Evolutionary conservation across 129 eudicot species (phyloP).

Genomic region (Heracleum sosnowskyi): DNA sequence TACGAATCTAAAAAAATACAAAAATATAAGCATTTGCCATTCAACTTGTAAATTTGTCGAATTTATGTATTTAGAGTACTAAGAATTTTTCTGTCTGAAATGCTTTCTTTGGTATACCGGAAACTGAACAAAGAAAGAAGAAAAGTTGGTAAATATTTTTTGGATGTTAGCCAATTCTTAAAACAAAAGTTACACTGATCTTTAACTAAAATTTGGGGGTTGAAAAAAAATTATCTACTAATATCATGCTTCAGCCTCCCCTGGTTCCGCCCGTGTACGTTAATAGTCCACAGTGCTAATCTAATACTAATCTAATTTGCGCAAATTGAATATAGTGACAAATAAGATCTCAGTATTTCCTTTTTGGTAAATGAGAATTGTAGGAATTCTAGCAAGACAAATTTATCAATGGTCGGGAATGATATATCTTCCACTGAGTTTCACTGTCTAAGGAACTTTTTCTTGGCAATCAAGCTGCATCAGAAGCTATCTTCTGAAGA

Average conservation of each 20-base stretch:
- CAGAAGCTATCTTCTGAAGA: constrained; percentile 59
- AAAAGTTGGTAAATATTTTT: background rate
- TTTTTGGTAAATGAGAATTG: background rate
- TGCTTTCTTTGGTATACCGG: no score
- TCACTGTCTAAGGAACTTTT: background rate
- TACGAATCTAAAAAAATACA: no score
- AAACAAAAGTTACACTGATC: no score
- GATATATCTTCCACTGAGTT: background rate
- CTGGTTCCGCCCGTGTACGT: no score
- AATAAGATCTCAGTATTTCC: background rate
- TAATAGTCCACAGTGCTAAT: background rate
- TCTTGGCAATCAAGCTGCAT: constrained; percentile 4
- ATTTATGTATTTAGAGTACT: no score
- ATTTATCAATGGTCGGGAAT: background rate
- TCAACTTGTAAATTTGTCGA: no score
- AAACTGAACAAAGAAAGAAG: background rate
- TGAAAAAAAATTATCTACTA: no score
- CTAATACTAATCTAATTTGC: background rate
- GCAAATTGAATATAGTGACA: background rate
- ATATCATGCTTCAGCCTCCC: no score
- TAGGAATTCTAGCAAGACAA: background rate
- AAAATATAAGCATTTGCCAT: background rate
- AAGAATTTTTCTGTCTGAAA: no score
- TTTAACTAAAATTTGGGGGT: no score
- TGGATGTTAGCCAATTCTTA: no score